These are phyloP conservation scores for Aspergillus conjunctus DNA, from an alignment of 495 filamentous ascomycete species.

Conservation along the genomic window DNA sequence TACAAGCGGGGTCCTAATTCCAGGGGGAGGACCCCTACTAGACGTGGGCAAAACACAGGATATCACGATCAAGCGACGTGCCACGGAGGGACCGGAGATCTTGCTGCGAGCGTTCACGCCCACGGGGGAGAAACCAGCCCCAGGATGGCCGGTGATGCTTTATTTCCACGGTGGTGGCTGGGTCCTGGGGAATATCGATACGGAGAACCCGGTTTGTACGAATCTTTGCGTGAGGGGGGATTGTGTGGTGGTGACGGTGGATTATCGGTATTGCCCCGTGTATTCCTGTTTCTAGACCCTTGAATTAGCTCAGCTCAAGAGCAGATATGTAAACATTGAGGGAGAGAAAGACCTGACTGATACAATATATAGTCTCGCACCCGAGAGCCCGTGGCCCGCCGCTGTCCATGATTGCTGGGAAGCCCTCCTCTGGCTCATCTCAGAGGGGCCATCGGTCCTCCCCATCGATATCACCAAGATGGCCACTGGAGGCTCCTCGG, in stretches of 20 bases:
- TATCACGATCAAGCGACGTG: constrained; percentile 45
- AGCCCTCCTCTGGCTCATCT: constrained; percentile 54
- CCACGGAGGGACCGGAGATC: constrained; percentile 51
- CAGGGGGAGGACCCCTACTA: constrained; percentile 53
- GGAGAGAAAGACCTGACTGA: not conserved
- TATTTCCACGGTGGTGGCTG: constrained; percentile 63
- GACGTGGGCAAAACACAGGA: constrained; percentile 55
- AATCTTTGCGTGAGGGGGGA: constrained; percentile 53
- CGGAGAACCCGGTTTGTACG: constrained; percentile 60
- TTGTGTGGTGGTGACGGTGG: constrained; percentile 57
- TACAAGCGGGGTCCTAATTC: constrained; percentile 53
- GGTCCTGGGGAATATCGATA: constrained; percentile 61
- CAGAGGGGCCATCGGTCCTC: constrained; percentile 41
- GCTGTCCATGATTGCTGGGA: constrained; percentile 62
- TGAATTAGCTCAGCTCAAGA: not conserved
- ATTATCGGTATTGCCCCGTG: constrained; percentile 48
- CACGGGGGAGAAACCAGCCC: constrained; percentile 38
- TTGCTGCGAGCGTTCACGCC: constrained; percentile 53
- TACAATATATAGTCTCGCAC: constrained; percentile 45
- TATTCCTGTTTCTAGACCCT: constrained; percentile 10
- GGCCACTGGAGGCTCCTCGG: constrained; percentile 58
- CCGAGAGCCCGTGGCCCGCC: constrained; percentile 58
- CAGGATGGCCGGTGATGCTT: constrained; percentile 58
- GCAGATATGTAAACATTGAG: not conserved
- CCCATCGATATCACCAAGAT: constrained; percentile 48